Conservation (phyloP, 768 basidiomycete genomes). For the Trametes meyenii region DNA sequence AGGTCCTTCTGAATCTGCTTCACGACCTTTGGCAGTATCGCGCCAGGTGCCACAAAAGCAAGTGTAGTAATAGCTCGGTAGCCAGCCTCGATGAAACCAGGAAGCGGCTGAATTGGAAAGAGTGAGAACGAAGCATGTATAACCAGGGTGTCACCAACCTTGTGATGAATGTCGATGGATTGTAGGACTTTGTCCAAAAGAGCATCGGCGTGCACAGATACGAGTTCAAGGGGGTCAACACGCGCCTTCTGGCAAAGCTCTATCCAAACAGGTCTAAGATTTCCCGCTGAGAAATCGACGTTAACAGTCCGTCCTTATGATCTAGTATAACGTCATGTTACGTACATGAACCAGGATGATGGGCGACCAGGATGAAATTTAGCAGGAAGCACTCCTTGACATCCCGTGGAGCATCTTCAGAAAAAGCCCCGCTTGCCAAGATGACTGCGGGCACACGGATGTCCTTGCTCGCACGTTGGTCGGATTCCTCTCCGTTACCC, state of each 20-base stretch:
- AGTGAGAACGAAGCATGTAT: background rate
- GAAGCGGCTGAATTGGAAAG: conserved; percentile 4
- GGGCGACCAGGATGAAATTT: conserved; percentile 66
- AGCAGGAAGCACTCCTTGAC: conserved; percentile 51
- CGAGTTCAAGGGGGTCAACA: conserved; percentile 66
- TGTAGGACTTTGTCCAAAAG: conserved; percentile 53
- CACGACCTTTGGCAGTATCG: conserved; percentile 69
- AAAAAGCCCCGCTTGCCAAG: conserved; percentile 51
- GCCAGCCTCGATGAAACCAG: conserved; percentile 61
- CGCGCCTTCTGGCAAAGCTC: conserved; percentile 73
- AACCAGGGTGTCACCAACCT: conserved; percentile 40
- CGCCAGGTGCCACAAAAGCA: conserved; percentile 74
- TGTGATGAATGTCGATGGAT: conserved; percentile 47
- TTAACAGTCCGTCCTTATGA: background rate
- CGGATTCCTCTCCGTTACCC: conserved; percentile 41
- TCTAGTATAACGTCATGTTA: conserved; percentile 16
- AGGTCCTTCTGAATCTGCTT: conserved; percentile 69
- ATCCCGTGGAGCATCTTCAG: conserved; percentile 43
- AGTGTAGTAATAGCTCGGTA: conserved; percentile 76
- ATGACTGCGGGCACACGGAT: conserved; percentile 55
- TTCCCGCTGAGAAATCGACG: conserved; percentile 39
- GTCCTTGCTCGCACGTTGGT: conserved; percentile 51
- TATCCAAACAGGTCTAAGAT: conserved; percentile 72
- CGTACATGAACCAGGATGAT: conserved; percentile 65
- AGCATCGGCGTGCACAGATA: conserved; percentile 51